Base-by-base conservation (phyloP, 2,329 filamentous ascomycete species). In the Neonectria ditissima region DNA sequence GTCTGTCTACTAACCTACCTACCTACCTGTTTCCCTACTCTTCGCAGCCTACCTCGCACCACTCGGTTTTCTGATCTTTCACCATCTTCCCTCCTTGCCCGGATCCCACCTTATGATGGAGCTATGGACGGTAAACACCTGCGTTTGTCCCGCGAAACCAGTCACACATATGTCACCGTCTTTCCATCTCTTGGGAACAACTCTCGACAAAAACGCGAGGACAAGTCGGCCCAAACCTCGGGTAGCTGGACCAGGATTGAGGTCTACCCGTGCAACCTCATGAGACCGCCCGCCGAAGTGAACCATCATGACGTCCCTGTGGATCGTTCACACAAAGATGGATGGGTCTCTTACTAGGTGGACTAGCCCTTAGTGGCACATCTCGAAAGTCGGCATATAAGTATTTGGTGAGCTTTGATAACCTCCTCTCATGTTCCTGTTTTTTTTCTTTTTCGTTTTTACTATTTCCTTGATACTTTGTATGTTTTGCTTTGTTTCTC, bases 261-360 rank as follows among this genome's bases (percentile, higher is more conserved):
- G 32, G 24, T 2, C 11, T 8, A 9, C 30, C 26, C 16, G 18
- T n/a, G 24, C 26, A 16, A 16, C n/a, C n/a, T 48, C 45, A 20
- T 18, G 26, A 53, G 28, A 41, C 50, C 32, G 32, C 30, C 54
- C 54, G 28, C 8, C 32, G 39, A 28, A 9, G n/a, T 41, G 37
- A 53, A 44, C 18, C 43, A 57, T 24, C 51, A 58, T 58, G 54
- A 62, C 54, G 55, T 57, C 41, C 44, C 44, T 37, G 60, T 54
- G 60, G 55, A 62, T 52, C 54, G 34, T 45, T 39, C 32, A 34
- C 26, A 26, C 24, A 39, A 20, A n/a, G 47, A 62, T 56, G 54
- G 47, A 62, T 56, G 54, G 59, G 59, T 54, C 48, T 57, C 52
- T 56, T 57, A 57, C 59, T 30, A 57, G 48, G 59, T 57, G 47